Percentiles rank a stretch among this genome's conserved stretches.
phyloP scores from a whole-genome alignment of 306 rosid genomes.

The Clitoria ternatea region DNA sequence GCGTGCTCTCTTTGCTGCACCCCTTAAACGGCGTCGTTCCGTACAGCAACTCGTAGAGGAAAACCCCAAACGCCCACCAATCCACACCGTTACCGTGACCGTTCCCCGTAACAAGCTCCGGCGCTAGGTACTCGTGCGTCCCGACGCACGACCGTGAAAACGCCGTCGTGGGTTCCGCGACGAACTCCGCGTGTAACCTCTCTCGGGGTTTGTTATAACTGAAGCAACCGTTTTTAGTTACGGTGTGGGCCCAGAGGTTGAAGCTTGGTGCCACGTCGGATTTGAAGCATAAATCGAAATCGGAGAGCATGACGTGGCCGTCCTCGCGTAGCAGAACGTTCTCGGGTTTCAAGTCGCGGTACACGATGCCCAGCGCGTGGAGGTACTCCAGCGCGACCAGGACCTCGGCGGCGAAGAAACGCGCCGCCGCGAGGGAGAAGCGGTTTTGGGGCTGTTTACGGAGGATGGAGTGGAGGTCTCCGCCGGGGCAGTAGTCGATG shows the following conservation, averaged over 20 bases:
- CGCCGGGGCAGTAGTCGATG: constrained; percentile 83
- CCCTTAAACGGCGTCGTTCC: constrained; percentile 92
- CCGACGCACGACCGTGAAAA: constrained; percentile 82
- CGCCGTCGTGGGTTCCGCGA: constrained; percentile 78
- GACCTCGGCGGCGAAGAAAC: constrained; percentile 80
- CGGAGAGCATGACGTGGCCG: constrained; percentile 93
- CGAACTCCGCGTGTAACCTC: constrained; percentile 43
- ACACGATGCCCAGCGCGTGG: constrained; percentile 74
- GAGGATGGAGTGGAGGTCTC: constrained; percentile 84
- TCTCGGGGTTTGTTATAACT: background rate
- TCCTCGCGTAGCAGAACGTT: constrained; percentile 79
- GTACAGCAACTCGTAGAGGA: constrained; percentile 57
- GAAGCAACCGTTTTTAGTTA: constrained; percentile 26
- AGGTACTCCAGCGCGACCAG: constrained; percentile 77
- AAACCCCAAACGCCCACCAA: constrained; percentile 96
- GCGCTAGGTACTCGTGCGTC: constrained; percentile 88
- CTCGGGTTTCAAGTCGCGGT: constrained; percentile 84
- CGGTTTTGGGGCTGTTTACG: constrained; percentile 43
- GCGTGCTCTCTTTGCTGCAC: constrained; percentile 58
- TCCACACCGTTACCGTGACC: constrained; percentile 92
- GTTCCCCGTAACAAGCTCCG: constrained; percentile 63
- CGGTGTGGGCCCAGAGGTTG: background rate
- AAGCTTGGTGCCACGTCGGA: constrained; percentile 59
- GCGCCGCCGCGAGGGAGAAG: constrained; percentile 31
- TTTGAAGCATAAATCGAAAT: constrained; percentile 74